Percentiles rank a stretch among this genome's conserved stretches.
Conservation (phyloP, 2,329 filamentous ascomycete genomes). For the Aspergillus jensenii region DNA sequence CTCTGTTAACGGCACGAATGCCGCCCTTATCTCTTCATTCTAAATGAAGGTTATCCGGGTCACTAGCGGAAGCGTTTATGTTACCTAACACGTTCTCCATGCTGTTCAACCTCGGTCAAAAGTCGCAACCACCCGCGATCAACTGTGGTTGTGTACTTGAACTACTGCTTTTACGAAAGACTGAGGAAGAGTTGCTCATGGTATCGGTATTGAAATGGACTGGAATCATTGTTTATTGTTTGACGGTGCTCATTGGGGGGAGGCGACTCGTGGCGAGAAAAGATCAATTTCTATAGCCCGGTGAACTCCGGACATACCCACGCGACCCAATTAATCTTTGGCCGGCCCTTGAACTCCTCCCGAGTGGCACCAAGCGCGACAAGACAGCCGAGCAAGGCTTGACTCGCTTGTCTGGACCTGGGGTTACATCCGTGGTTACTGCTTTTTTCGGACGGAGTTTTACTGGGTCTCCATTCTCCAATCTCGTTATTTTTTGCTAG, state of each 20-base stretch:
- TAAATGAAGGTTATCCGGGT: neutral
- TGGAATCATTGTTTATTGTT: neutral
- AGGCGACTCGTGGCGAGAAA: neutral
- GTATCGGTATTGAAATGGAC: neutral
- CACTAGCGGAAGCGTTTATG: conserved; percentile 14
- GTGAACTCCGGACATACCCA: conserved; percentile 13
- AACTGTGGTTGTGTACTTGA: neutral
- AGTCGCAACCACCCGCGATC: neutral
- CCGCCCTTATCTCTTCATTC: conserved; percentile 18
- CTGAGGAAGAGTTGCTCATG: neutral
- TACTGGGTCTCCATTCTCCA: conserved; percentile 15
- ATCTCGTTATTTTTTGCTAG: conserved; percentile 36
- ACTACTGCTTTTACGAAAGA: neutral
- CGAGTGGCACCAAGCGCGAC: conserved; percentile 8
- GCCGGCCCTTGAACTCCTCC: conserved; percentile 5
- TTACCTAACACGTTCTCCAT: conserved; percentile 24
- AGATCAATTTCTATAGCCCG: neutral
- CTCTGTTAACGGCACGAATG: conserved; percentile 10
- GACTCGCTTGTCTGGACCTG: conserved; percentile 19
- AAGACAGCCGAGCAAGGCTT: conserved; percentile 22
- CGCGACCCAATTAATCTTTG: conserved; percentile 3
- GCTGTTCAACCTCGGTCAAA: conserved; percentile 14
- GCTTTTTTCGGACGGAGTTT: conserved; percentile 5
- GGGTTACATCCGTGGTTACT: conserved; percentile 31
- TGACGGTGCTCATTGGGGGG: neutral